phyloP scores from a whole-genome alignment of 352 stramenopile genomes.

The Aphanomyces cochlioides region DNA sequence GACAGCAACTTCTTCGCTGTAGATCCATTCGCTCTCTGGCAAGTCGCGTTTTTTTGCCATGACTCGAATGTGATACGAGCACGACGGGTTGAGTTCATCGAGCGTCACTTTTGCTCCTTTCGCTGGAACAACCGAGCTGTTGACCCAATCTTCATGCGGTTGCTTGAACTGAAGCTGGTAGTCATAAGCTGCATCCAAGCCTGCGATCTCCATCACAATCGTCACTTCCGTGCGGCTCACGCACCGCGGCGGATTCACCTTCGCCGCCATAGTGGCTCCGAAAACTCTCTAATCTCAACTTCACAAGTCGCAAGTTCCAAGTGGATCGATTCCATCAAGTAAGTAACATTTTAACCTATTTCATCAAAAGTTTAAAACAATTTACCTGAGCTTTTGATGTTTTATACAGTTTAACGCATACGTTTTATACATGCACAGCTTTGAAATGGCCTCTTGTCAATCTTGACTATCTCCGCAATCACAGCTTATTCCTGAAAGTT shows the following conservation, averaged over 20 bases:
- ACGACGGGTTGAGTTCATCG: constrained; percentile 84
- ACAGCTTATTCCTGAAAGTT: too few relatives aligned
- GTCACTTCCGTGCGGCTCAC: constrained; percentile 28
- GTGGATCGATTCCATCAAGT: too few relatives aligned
- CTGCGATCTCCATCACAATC: constrained; percentile 26
- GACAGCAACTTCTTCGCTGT: constrained; percentile 75
- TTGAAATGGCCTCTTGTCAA: too few relatives aligned
- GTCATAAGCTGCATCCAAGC: not conserved
- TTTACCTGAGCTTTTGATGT: too few relatives aligned
- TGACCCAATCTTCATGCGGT: constrained; percentile 25
- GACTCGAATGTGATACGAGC: constrained; percentile 83
- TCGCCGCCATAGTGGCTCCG: not conserved
- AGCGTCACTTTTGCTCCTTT: constrained; percentile 44
- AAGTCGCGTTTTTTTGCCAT: constrained; percentile 48
- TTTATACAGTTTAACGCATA: too few relatives aligned
- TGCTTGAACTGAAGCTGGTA: constrained; percentile 29
- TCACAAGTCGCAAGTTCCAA: too few relatives aligned
- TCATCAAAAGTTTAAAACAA: too few relatives aligned
- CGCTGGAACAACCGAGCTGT: not conserved
- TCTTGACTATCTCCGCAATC: too few relatives aligned
- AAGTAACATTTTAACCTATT: too few relatives aligned
- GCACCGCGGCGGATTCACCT: constrained; percentile 8
- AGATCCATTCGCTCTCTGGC: constrained; percentile 40
- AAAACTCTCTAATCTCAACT: constrained; percentile 8
- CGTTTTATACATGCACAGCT: too few relatives aligned